Conservation (phyloP, 2,329 filamentous ascomycete species). For the Ploettnerulaceae sp. region DNA sequence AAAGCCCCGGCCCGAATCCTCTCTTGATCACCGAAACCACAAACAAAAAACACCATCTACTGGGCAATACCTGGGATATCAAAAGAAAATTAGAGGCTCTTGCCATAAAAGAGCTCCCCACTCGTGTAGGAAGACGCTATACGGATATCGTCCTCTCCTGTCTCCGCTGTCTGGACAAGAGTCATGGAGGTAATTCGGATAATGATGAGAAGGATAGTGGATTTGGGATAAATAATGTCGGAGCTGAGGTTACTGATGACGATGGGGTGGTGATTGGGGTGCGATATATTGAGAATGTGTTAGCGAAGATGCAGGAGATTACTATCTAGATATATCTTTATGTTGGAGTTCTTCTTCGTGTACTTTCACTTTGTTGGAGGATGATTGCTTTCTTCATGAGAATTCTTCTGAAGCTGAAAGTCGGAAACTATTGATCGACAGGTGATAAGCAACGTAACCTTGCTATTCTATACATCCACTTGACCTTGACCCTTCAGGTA, state of each 20-base stretch:
- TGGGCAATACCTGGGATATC: background rate
- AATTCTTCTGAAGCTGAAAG: no score
- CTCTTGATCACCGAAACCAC: no score
- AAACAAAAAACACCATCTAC: no score
- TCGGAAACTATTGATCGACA: no score
- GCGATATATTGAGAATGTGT: constrained; percentile 15
- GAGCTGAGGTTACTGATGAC: constrained; percentile 8
- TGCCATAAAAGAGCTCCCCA: constrained; percentile 10
- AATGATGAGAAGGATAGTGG: background rate
- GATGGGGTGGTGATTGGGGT: constrained; percentile 19
- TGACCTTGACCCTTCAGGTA: no score
- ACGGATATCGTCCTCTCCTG: constrained; percentile 18
- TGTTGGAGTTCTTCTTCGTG: no score
- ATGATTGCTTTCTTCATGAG: no score
- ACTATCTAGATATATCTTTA: no score
- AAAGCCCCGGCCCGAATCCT: no score
- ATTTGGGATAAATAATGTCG: constrained; percentile 9
- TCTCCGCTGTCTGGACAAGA: constrained; percentile 16
- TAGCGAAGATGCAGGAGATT: constrained; percentile 15
- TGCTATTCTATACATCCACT: no score
- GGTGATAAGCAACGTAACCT: no score
- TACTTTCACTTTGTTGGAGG: no score
- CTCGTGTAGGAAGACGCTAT: constrained; percentile 13
- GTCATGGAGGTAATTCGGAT: background rate
- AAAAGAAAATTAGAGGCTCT: constrained; percentile 9